Base-by-base conservation (phyloP, 1,139 yeast genomes). In the Zygosaccharomyces sapae region DNA sequence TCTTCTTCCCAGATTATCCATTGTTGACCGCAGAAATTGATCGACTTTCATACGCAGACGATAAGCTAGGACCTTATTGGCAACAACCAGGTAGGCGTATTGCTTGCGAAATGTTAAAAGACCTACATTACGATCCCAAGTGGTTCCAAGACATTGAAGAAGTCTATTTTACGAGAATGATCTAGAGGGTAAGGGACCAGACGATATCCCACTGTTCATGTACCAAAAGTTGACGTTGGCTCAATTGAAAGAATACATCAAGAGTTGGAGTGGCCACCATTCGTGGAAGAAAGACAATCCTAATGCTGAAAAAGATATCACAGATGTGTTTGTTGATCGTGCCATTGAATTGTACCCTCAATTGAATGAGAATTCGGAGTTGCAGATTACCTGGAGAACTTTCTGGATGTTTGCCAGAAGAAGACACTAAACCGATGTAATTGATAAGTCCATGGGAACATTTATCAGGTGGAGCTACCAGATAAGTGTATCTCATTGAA, bases 241-340 rank as follows among this genome's bases (percentile, higher is more conserved):
- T 1, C 70, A 67, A 22, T 75, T 78, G 54, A 65, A 69, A 33
- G 66, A 67, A 18, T 80, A 83, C 56, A 72, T 81, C 34, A 69
- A 72, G 43, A 83, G 90, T 5, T 82, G 85, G 80, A 81, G 89
- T 55, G 77, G 86, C 4, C 80, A 81, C 59, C 85, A 81, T 59
- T 70, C 70, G 18, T 86, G 90, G 88, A 44, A 30, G n/a, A 46
- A 45, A 30, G 46, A 49, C 8, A 48, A 54, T 43, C 49, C 54
- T 12, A 46, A 37, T 18, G 8, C 22, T 25, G 53, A 45, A 10
- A 18, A 24, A 3, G 76, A 75, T 55, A 63, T 75, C 41, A 72
- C 74, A 2, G 75, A 71, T 20, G 57, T 62, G 37, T 72, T 77
- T 56, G 65, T 75, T 20, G 68, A 70, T 3, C 46, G 55, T 2